phyloP scores from a whole-genome alignment of 495 filamentous ascomycete species.

The Talaromyces liani region DNA sequence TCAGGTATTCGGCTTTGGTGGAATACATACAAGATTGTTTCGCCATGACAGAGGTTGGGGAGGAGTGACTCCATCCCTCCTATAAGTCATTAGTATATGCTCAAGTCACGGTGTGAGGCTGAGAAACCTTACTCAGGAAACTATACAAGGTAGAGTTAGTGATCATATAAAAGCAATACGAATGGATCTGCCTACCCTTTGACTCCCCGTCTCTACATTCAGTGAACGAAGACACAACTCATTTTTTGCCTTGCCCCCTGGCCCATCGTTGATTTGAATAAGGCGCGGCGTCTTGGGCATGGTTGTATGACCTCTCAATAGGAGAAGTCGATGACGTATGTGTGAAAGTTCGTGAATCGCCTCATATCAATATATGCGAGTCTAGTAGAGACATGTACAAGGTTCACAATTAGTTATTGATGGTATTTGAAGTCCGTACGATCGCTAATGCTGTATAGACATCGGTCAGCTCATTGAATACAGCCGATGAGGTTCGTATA shows the following conservation, averaged over 20 bases:
- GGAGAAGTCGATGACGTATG: constrained; percentile 16
- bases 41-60: constrained; percentile 36
- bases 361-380: not conserved
- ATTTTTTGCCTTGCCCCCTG: not conserved
- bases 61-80: constrained; percentile 20
- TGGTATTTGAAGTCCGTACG: not conserved
- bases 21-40: constrained; percentile 41
- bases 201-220: constrained; percentile 27
- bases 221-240: constrained; percentile 22
- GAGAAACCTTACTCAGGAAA: not conserved
- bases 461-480: not conserved
- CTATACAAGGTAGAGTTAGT: not conserved
- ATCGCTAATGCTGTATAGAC: not conserved
- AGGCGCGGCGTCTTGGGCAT: constrained; percentile 1
- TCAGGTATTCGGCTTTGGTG: not conserved
- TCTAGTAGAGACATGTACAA: not conserved
- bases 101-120: not conserved
- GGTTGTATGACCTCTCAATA: not conserved
- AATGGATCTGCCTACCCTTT: not conserved
- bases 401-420: not conserved
- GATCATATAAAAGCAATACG: not conserved
- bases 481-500: not conserved
- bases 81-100: constrained; percentile 9
- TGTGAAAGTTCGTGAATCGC: not conserved
- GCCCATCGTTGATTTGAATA: constrained; percentile 9